A percentile compares a stretch with the other conserved stretches of the same genome.
Evolutionary conservation across 2,329 filamentous ascomycete genomes (phyloP).

Genomic region (Talaromyces sp.): DNA sequence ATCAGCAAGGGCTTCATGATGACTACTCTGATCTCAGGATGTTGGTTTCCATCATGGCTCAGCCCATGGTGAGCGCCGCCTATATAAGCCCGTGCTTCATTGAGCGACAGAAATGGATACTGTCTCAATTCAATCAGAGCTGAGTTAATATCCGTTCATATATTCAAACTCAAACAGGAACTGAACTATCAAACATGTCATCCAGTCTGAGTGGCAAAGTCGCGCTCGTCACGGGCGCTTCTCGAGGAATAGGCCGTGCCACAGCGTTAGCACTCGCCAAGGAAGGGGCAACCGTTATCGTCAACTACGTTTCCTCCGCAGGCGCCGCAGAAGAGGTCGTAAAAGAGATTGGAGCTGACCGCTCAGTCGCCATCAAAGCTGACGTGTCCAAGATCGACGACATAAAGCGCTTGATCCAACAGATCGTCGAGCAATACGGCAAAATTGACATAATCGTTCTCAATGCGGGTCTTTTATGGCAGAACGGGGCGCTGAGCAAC

Average conservation of each 20-base stretch:
- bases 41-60: background rate
- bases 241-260: conserved; percentile 10
- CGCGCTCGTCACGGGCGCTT: conserved; percentile 8
- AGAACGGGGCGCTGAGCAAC: conserved; percentile 50
- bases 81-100: background rate
- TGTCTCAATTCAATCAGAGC: background rate
- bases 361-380: conserved; percentile 56
- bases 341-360: conserved; percentile 45
- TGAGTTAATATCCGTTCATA: background rate
- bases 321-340: conserved; percentile 39
- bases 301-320: conserved; percentile 9
- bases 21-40: background rate
- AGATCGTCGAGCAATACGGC: conserved; percentile 51
- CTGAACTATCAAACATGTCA: background rate
- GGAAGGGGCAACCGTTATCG: background rate
- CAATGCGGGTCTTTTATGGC: conserved; percentile 54
- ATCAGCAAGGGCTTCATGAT: background rate
- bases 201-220: conserved; percentile 3
- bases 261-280: background rate
- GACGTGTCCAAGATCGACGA: conserved; percentile 51
- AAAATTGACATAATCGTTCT: conserved; percentile 60
- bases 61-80: background rate
- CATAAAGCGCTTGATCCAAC: conserved; percentile 51
- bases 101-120: background rate
- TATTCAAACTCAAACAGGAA: too few relatives aligned